A percentile compares a stretch with the other conserved stretches of the same genome.
Conservation (phyloP, 1,139 yeast genomes). For the Torulaspora pretoriensis region DNA sequence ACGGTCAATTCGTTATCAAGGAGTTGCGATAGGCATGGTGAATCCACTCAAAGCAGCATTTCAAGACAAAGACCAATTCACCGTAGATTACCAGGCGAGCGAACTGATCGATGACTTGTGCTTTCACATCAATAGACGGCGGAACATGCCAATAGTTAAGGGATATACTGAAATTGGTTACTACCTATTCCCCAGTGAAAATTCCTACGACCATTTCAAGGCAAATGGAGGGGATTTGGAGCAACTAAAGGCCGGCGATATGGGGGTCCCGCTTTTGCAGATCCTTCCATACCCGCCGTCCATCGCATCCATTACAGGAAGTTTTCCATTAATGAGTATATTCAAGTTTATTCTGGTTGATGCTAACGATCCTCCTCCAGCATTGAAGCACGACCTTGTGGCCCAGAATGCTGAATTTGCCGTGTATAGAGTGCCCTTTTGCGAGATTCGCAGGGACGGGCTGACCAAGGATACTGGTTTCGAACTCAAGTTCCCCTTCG, state of each 20-base stretch:
- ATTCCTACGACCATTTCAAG: slow-evolving; percentile 17
- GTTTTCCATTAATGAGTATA: slow-evolving; percentile 7
- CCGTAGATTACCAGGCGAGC: neutral
- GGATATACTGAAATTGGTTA: slow-evolving; percentile 8
- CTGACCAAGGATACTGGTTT: slow-evolving; percentile 1
- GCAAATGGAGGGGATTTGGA: slow-evolving; percentile 3
- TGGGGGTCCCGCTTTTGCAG: slow-evolving; percentile 18
- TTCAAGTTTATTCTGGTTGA: slow-evolving; percentile 9
- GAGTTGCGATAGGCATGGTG: no score
- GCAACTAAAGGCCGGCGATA: slow-evolving; percentile 11
- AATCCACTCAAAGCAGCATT: neutral
- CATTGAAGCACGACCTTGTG: slow-evolving; percentile 7
- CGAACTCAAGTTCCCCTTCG: slow-evolving; percentile 5
- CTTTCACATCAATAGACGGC: slow-evolving; percentile 7
- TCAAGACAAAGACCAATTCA: neutral
- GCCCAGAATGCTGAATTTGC: slow-evolving; percentile 2
- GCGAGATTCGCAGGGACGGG: slow-evolving; percentile 10
- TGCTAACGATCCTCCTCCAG: slow-evolving; percentile 13
- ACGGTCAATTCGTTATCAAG: no score
- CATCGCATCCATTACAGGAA: neutral
- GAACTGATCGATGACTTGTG: neutral
- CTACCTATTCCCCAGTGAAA: slow-evolving; percentile 15
- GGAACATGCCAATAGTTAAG: slow-evolving; percentile 15
- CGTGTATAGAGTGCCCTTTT: slow-evolving; percentile 14
- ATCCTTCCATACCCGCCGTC: slow-evolving; percentile 2